phyloP scores from a whole-genome alignment of 2,329 filamentous ascomycete species.

The Parascedosporium putredinis region DNA sequence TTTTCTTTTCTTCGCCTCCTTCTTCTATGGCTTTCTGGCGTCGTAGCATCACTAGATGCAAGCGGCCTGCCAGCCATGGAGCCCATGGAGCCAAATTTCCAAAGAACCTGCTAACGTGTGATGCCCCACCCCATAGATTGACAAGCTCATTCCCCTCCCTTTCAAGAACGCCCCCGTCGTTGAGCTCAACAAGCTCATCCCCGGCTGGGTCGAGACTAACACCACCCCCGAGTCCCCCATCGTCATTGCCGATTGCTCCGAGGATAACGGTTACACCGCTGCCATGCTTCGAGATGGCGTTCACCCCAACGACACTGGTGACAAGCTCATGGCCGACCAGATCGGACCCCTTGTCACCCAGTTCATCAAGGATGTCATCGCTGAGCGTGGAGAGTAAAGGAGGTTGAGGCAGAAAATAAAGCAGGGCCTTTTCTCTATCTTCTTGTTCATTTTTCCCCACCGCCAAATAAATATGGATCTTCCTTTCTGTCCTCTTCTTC shows the following conservation, averaged over 20 bases:
- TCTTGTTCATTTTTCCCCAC: background rate
- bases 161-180: slow-evolving; percentile 14
- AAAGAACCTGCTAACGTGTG: too few relatives aligned
- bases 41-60: background rate
- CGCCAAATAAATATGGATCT: too few relatives aligned
- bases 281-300: slow-evolving; percentile 27
- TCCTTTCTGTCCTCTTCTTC: too few relatives aligned
- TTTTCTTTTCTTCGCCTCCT: background rate
- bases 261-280: slow-evolving; percentile 17
- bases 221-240: slow-evolving; percentile 28
- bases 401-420: background rate
- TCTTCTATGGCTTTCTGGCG: background rate
- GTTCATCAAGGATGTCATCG: slow-evolving; percentile 16
- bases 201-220: slow-evolving; percentile 23
- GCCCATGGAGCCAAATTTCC: too few relatives aligned
- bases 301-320: slow-evolving; percentile 22
- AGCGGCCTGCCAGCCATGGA: background rate
- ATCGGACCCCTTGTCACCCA: slow-evolving; percentile 19
- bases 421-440: background rate
- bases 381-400: background rate
- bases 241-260: slow-evolving; percentile 26
- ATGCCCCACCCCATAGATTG: background rate
- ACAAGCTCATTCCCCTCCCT: slow-evolving; percentile 8
- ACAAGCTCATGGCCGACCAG: slow-evolving; percentile 19
- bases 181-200: slow-evolving; percentile 26